phyloP scores from a whole-genome alignment of 148 eudicot species.

The Beta vulgaris region DNA sequence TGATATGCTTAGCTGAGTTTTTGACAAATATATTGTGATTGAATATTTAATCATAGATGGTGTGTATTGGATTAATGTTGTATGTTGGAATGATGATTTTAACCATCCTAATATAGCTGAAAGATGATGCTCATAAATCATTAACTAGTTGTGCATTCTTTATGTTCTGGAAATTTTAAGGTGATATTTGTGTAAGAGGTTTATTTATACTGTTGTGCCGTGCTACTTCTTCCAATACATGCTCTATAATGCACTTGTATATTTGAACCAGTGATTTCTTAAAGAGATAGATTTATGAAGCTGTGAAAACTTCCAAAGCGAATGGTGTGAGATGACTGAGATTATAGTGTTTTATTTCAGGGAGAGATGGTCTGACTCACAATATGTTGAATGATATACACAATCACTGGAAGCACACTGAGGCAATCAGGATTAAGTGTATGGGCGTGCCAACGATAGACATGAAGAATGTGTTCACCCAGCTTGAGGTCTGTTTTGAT shows the following conservation, averaged over 20 bases:
- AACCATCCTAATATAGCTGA: too few relatives aligned
- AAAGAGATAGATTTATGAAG: not conserved
- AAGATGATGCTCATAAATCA: too few relatives aligned
- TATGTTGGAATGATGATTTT: too few relatives aligned
- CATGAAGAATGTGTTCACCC: conserved; percentile 80
- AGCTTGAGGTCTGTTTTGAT: conserved; percentile 65
- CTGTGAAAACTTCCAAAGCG: not conserved
- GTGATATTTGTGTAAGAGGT: not conserved
- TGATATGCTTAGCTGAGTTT: conserved; percentile 26
- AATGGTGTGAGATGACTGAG: not conserved
- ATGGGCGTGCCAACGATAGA: conserved; percentile 97
- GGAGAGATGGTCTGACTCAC: conserved; percentile 93
- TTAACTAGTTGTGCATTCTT: too few relatives aligned
- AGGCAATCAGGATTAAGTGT: conserved; percentile 87
- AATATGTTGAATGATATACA: conserved; percentile 93
- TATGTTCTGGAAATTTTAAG: not conserved
- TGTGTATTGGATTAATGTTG: too few relatives aligned
- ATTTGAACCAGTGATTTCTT: not conserved
- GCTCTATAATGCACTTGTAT: not conserved
- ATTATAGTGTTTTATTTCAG: conserved; percentile 35
- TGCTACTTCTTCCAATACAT: not conserved
- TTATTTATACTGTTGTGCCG: not conserved
- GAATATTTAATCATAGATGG: too few relatives aligned
- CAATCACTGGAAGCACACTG: conserved; percentile 83
- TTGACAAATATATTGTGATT: too few relatives aligned